These are phyloP conservation scores for Peniophora sp. DNA, from an alignment of 1,284 basidiomycete genomes.

Conservation along the genomic window DNA sequence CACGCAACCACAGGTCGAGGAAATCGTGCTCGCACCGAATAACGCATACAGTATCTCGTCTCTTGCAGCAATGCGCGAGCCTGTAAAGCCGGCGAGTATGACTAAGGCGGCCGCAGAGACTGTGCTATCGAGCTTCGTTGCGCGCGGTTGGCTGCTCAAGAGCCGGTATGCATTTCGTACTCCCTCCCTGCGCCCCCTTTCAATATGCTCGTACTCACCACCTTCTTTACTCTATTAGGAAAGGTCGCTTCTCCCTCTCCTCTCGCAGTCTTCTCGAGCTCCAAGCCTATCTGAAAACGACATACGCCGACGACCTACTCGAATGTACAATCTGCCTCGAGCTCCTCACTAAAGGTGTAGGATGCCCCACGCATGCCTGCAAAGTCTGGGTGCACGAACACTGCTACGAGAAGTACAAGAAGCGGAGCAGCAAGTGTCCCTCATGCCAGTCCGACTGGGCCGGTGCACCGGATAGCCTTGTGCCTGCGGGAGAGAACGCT, in stretches of 20 bases:
- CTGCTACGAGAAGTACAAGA: conserved; percentile 45
- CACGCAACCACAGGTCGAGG: conserved; percentile 54
- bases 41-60: conserved; percentile 72
- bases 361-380: conserved; percentile 60
- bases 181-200: background rate
- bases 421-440: conserved; percentile 41
- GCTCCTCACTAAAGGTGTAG: conserved; percentile 59
- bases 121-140: conserved; percentile 72
- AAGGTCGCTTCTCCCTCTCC: conserved; percentile 71
- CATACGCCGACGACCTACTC: conserved; percentile 63
- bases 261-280: conserved; percentile 72
- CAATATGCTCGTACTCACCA: background rate
- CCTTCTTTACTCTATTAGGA: conserved; percentile 12
- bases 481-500: conserved; percentile 55
- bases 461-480: conserved; percentile 30
- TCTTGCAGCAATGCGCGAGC: conserved; percentile 68
- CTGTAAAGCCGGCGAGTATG: conserved; percentile 53
- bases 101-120: conserved; percentile 69
- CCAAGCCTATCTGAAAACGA: conserved; percentile 62
- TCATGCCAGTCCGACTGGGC: conserved; percentile 55
- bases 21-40: conserved; percentile 75
- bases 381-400: conserved; percentile 57
- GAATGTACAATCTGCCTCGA: conserved; percentile 75
- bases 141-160: conserved; percentile 71
- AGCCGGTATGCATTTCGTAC: conserved; percentile 50